phyloP scores from a whole-genome alignment of 257 asterid species.

The Coffea canephora region DNA sequence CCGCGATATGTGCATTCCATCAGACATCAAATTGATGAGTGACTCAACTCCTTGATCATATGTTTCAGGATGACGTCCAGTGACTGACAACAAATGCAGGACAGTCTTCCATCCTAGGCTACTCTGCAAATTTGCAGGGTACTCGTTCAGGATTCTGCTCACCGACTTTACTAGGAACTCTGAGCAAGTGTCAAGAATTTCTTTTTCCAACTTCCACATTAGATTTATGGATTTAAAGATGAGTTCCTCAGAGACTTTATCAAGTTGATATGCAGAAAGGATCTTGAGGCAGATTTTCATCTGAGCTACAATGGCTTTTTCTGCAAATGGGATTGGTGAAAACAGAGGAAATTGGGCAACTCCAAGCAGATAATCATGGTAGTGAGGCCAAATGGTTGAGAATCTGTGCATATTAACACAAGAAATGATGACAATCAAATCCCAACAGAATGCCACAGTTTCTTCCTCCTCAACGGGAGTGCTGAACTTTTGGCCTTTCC shows the following conservation, averaged over 20 bases:
- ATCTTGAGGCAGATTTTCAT: conserved; percentile 69
- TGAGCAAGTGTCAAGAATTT: conserved; percentile 75
- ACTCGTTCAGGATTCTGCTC: conserved; percentile 55
- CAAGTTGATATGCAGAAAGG: conserved; percentile 47
- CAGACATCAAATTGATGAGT: conserved; percentile 58
- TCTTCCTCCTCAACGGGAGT: conserved; percentile 90
- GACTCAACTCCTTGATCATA: conserved; percentile 72
- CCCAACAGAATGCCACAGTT: conserved; percentile 84
- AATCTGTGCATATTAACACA: conserved; percentile 60
- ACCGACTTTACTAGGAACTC: conserved; percentile 59
- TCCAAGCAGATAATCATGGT: conserved; percentile 67
- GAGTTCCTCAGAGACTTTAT: conserved; percentile 62
- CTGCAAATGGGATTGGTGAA: conserved; percentile 72
- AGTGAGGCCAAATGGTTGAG: conserved; percentile 69
- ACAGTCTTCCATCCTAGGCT: conserved; percentile 77
- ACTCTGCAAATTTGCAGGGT: conserved; percentile 60
- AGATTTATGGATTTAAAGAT: conserved; percentile 74
- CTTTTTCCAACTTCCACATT: conserved; percentile 86
- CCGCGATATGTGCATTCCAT: conserved; percentile 43
- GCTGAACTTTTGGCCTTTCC: conserved; percentile 80
- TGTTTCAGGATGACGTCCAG: conserved; percentile 89
- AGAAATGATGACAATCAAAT: conserved; percentile 50
- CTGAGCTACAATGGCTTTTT: conserved; percentile 62
- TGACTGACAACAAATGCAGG: conserved; percentile 67
- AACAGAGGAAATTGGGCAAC: conserved; percentile 80